Evolutionary conservation across 2,329 filamentous ascomycete genomes (phyloP), one percentile per base, ranked within the genome.

Genomic region (Neocatenulostroma microsporum): DNA sequence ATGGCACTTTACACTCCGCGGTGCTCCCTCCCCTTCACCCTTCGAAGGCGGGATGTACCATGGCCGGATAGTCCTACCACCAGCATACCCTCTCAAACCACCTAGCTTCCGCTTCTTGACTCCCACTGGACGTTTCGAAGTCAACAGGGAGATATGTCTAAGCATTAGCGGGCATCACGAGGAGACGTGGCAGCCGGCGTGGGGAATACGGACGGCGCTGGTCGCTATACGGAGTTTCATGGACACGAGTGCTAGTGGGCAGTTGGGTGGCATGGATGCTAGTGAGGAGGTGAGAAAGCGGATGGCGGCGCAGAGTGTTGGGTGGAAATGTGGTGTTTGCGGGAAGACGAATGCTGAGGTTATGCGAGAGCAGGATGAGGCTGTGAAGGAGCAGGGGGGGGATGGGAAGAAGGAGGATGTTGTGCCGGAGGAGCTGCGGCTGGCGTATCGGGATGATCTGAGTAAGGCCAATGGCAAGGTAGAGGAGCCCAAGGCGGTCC

Each of bases 1-100:
- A 64, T 98, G 91, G 91, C 91, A 98, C 68, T 98, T 96, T 66
- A 98, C 91, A 0, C 72, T 98, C n/a, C 78, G 82, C 34, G 91
- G 91, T 0, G 88, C 89, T 0, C 89, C 89, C 0, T 70, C 76
- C 21, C 74, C 74, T 13, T 88, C 86, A 0, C 76, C 80, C 24
- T 95, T 88, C 64, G 76, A 78, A 29, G 68, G 72, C 21, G 91
- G 91, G 31, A 76, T 95, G 54, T 98, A 96, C 68, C 91, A 98
- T 63, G 91, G 91, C 40, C 86, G 89, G 55, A 96, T 98, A 59
- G 75, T 88, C 25, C 78, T 98, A 1, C 91, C 91, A 1, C 76
- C 87, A 0, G 78, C 82, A 2, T 98, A 98, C 62, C 91, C 91
- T 0, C 76, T 95, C 3, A 84, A 88, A 2, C 91, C 91, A 1